Evolutionary conservation across 768 basidiomycete species (phyloP).

Genomic region (Termitomyces titanicus): DNA sequence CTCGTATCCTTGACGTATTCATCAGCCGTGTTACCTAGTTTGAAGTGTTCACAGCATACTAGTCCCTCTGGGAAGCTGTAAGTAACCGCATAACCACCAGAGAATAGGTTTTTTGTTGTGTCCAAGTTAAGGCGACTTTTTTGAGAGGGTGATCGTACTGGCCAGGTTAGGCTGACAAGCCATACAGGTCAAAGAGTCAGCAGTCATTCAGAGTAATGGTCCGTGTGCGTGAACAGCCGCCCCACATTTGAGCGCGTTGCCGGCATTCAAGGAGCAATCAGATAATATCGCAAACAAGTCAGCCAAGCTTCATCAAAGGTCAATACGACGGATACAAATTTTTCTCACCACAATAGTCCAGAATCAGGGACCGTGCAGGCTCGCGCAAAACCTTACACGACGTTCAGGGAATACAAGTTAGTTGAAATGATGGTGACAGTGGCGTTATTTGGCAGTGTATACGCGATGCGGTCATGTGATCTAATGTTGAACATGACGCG

Average conservation of each 20-base stretch:
- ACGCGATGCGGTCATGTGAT: constrained; percentile 16
- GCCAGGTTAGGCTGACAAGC: background rate
- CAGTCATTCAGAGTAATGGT: background rate
- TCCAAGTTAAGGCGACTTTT: background rate
- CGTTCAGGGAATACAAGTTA: background rate
- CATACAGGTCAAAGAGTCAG: background rate
- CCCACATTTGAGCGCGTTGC: too few relatives aligned
- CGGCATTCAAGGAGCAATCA: too few relatives aligned
- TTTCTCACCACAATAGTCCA: too few relatives aligned
- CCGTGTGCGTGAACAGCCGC: background rate
- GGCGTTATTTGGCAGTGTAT: constrained; percentile 16
- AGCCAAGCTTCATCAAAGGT: background rate
- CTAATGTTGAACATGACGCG: background rate
- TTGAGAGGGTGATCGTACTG: background rate
- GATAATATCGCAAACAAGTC: background rate
- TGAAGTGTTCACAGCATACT: background rate
- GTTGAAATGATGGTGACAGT: background rate
- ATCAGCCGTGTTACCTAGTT: constrained; percentile 3
- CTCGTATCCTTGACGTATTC: constrained; percentile 10
- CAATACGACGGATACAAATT: background rate
- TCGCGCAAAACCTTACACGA: background rate
- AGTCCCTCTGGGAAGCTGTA: background rate
- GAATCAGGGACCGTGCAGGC: too few relatives aligned
- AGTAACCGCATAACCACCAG: background rate
- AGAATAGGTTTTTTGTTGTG: background rate